Evolutionary conservation across 2,329 filamentous ascomycete genomes (phyloP).

Genomic region (Shiraia sp.): DNA sequence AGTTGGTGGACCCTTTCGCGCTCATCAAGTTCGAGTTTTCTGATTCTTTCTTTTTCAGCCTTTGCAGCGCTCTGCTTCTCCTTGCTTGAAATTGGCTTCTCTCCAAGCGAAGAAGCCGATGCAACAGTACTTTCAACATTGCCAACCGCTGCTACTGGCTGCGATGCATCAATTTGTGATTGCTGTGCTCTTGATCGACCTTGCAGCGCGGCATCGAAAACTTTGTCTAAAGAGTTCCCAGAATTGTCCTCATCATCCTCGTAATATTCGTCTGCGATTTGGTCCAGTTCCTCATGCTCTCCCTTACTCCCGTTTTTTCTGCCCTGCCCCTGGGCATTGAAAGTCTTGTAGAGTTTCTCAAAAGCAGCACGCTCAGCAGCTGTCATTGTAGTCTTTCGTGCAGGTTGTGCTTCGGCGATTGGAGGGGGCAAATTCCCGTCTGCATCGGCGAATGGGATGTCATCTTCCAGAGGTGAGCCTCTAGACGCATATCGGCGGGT

Average conservation of each 20-base stretch:
- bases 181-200: no score
- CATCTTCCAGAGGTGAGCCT: conserved; percentile 12
- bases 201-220: conserved; percentile 37
- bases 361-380: conserved; percentile 41
- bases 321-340: conserved; percentile 21
- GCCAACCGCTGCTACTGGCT: no score
- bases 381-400: conserved; percentile 41
- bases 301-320: conserved; percentile 14
- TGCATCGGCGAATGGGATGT: conserved; percentile 39
- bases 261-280: conserved; percentile 37
- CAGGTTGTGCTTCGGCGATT: conserved; percentile 18
- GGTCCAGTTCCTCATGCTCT: conserved; percentile 25
- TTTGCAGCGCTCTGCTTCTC: conserved; percentile 10
- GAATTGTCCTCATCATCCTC: conserved; percentile 33
- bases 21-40: conserved; percentile 43
- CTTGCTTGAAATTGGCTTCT: conserved; percentile 2
- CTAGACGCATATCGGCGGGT: conserved; percentile 27
- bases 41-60: conserved; percentile 9
- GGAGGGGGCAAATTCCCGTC: conserved; percentile 38
- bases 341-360: conserved; percentile 37
- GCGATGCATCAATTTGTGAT: no score
- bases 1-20: conserved; percentile 56
- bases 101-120: no score
- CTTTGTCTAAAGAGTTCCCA: conserved; percentile 23
- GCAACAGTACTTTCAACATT: no score